A percentile compares a stretch with the other conserved stretches of the same genome.
phyloP scores from a whole-genome alignment of 768 basidiomycete species.

The Auriscalpium vulgare region DNA sequence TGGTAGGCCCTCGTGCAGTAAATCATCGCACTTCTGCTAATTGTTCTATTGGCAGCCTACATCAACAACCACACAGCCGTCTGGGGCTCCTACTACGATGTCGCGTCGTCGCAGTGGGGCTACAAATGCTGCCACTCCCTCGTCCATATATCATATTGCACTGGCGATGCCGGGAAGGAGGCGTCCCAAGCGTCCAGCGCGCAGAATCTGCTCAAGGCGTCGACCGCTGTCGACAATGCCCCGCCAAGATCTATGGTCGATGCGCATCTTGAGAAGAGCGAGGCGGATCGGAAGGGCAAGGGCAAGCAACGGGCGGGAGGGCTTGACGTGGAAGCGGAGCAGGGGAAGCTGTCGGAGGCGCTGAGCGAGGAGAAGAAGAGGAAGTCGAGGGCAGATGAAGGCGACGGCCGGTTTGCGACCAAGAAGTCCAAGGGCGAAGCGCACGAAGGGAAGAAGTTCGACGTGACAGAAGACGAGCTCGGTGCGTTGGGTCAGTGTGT shows the following conservation, averaged over 20 bases:
- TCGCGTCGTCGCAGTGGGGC: constrained; percentile 71
- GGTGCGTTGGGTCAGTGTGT: constrained; percentile 35
- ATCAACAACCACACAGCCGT: constrained; percentile 90
- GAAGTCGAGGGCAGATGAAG: constrained; percentile 28
- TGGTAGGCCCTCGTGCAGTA: constrained; percentile 43
- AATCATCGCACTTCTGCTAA: background rate
- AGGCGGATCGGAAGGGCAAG: constrained; percentile 20
- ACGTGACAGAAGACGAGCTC: constrained; percentile 85
- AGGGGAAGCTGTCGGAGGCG: constrained; percentile 10
- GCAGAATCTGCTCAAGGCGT: constrained; percentile 48
- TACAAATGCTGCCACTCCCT: constrained; percentile 91
- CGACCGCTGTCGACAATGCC: constrained; percentile 16
- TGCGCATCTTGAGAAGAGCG: constrained; percentile 11
- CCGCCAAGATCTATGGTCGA: constrained; percentile 1
- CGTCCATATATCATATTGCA: constrained; percentile 84
- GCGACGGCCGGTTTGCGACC: constrained; percentile 61
- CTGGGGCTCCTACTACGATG: constrained; percentile 97
- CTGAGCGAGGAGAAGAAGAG: constrained; percentile 23
- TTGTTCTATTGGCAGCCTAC: constrained; percentile 44
- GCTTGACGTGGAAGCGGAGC: constrained; percentile 16
- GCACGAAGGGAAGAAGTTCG: constrained; percentile 56
- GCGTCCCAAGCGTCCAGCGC: constrained; percentile 73
- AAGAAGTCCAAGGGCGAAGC: constrained; percentile 80
- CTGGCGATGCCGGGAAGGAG: constrained; percentile 77
- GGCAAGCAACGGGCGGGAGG: constrained; percentile 15